These are phyloP conservation scores for Mycena sanguinolenta DNA, from an alignment of 768 basidiomycete species.

Conservation along the genomic window DNA sequence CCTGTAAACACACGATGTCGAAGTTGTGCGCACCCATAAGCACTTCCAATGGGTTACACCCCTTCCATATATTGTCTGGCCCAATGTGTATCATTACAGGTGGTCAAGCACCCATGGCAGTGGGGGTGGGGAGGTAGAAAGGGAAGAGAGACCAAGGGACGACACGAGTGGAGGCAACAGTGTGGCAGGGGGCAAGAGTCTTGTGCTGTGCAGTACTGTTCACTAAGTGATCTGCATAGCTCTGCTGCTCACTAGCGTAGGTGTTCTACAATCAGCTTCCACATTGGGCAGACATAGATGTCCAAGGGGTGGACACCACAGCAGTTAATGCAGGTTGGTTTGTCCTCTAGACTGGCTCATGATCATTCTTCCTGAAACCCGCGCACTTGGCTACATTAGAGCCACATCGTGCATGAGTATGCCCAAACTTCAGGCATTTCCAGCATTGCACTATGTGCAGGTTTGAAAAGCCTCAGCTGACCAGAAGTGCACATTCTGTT, in stretches of 20 bases:
- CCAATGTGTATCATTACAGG: neutral
- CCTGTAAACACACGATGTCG: constrained; percentile 9
- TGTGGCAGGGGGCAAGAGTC: neutral
- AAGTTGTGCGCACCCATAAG: constrained; percentile 8
- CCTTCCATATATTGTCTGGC: constrained; percentile 12
- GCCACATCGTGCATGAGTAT: neutral
- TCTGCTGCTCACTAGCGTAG: neutral
- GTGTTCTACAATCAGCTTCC: neutral
- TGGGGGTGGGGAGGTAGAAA: neutral
- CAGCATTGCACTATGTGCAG: neutral
- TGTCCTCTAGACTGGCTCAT: neutral
- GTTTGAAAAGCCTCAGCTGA: neutral
- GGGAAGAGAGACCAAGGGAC: neutral
- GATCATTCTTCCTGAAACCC: neutral
- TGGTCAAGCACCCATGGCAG: constrained; percentile 13
- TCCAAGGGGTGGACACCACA: neutral
- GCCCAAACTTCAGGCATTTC: constrained; percentile 6
- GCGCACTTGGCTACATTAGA: neutral
- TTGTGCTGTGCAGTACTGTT: neutral
- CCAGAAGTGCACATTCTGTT: neutral
- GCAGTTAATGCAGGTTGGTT: constrained; percentile 3
- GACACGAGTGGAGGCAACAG: neutral
- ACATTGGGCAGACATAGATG: neutral
- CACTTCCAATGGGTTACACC: constrained; percentile 9
- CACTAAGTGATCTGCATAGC: neutral